Evolutionary conservation across 768 basidiomycete genomes (phyloP).

Genomic region (Mycena maculata): DNA sequence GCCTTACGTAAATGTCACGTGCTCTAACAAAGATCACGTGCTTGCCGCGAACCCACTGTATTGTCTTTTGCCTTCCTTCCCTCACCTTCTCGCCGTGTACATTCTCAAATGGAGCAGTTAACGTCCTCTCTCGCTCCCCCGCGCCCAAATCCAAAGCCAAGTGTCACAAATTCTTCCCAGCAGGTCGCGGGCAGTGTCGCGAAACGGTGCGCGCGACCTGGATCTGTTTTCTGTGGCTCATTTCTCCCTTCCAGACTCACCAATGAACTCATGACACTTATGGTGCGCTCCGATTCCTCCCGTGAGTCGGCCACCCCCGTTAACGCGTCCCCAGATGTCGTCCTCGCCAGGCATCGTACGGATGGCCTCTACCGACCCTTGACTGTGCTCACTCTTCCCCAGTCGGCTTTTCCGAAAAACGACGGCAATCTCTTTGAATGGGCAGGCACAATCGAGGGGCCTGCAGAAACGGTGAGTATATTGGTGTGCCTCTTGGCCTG

Average conservation of each 20-base stretch:
- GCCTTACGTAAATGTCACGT: too few species aligned
- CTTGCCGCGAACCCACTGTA: too few species aligned
- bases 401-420: slow-evolving; percentile 92
- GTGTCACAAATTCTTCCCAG: slow-evolving; percentile 60
- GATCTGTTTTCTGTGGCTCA: slow-evolving; percentile 16
- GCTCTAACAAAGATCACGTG: too few species aligned
- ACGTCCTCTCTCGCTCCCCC: slow-evolving; percentile 71
- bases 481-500: slow-evolving; percentile 15
- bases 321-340: slow-evolving; percentile 70
- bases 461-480: slow-evolving; percentile 75
- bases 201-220: slow-evolving; percentile 68
- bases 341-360: slow-evolving; percentile 89
- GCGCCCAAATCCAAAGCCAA: slow-evolving; percentile 68
- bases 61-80: slow-evolving; percentile 8
- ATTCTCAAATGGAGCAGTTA: slow-evolving; percentile 70
- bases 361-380: slow-evolving; percentile 23
- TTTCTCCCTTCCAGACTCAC: slow-evolving; percentile 61
- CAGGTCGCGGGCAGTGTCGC: slow-evolving; percentile 83
- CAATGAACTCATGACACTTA: slow-evolving; percentile 89
- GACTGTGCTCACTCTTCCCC: slow-evolving; percentile 10
- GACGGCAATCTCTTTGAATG: slow-evolving; percentile 92
- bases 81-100: background rate
- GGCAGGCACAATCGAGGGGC: slow-evolving; percentile 89
- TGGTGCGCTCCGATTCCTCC: slow-evolving; percentile 62
- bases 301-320: background rate